Evolutionary conservation across 352 stramenopile genomes (phyloP).

Genomic region (Pythium scleroteichum): DNA sequence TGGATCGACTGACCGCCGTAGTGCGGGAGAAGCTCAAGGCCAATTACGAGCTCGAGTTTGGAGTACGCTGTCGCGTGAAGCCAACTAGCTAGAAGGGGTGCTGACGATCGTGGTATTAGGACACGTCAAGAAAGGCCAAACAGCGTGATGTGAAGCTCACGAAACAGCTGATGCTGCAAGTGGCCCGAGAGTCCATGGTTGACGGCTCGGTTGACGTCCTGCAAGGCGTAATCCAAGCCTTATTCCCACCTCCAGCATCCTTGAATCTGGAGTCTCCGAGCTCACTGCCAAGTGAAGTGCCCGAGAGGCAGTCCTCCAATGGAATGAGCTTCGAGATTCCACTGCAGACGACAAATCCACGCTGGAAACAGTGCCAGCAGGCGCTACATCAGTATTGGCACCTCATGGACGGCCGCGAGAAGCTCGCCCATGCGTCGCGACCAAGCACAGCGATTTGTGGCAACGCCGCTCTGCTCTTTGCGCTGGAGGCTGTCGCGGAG

Average conservation of each 20-base stretch:
- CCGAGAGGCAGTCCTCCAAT: too few species aligned
- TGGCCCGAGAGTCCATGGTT: constrained; percentile 7
- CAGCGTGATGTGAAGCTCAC: constrained; percentile 12
- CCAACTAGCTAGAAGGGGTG: not conserved
- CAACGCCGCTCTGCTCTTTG: constrained; percentile 56
- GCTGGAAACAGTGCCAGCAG: constrained; percentile 17
- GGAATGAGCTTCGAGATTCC: constrained; percentile 19
- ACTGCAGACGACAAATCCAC: not conserved
- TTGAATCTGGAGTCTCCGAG: too few species aligned
- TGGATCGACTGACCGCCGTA: constrained; percentile 20
- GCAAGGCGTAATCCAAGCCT: not conserved
- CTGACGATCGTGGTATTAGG: constrained; percentile 13
- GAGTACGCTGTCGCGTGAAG: not conserved
- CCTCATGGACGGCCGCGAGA: constrained; percentile 47
- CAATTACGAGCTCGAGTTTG: constrained; percentile 1
- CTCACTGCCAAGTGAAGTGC: too few species aligned
- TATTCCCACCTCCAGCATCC: constrained; percentile 10
- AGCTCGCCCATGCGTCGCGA: constrained; percentile 37
- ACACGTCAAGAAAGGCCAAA: constrained; percentile 24
- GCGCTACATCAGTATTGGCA: constrained; percentile 49
- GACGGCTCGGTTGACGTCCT: not conserved
- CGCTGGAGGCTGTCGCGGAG: constrained; percentile 21
- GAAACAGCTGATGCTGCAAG: constrained; percentile 18
- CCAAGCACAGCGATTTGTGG: constrained; percentile 70
- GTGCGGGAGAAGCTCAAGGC: constrained; percentile 19